A percentile compares a stretch with the other conserved stretches of the same genome.
Conservation (phyloP, 2,329 filamentous ascomycete genomes). For the Colletotrichum sidae region DNA sequence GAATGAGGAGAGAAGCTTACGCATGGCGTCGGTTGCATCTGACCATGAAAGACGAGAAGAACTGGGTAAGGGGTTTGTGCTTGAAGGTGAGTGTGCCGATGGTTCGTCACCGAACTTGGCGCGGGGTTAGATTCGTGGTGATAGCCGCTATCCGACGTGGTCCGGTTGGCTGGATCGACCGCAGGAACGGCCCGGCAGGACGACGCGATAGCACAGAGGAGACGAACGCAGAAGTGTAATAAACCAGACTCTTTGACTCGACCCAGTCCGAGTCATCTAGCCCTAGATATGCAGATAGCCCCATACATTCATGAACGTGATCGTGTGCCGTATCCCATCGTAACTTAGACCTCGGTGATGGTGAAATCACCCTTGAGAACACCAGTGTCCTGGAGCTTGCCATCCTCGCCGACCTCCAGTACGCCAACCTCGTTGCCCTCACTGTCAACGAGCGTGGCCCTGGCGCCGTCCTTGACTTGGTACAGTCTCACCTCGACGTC, state of each 20-base stretch:
- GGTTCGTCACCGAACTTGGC: neutral
- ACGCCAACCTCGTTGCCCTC: slow-evolving; percentile 55
- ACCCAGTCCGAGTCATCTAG: slow-evolving; percentile 30
- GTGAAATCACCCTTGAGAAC: slow-evolving; percentile 51
- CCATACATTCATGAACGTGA: slow-evolving; percentile 17
- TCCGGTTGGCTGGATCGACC: slow-evolving; percentile 15
- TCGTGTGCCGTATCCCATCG: neutral
- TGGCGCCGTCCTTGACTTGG: slow-evolving; percentile 53
- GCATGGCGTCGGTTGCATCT: neutral
- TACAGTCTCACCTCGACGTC: slow-evolving; percentile 62
- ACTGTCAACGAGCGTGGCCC: slow-evolving; percentile 54
- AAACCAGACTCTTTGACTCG: neutral
- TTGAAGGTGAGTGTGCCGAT: too few relatives aligned
- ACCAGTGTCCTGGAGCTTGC: slow-evolving; percentile 52
- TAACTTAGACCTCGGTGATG: slow-evolving; percentile 27
- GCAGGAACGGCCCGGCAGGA: slow-evolving; percentile 14
- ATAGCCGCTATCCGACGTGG: slow-evolving; percentile 26
- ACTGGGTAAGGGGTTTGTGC: slow-evolving; percentile 1
- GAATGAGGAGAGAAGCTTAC: slow-evolving; percentile 6
- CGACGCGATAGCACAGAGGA: neutral
- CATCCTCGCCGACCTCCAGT: slow-evolving; percentile 53
- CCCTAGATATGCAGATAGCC: slow-evolving; percentile 27
- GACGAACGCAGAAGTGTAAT: neutral
- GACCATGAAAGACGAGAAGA: neutral
- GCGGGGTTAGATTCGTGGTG: neutral